Evolutionary conservation across 23 red algal genomes (phyloP), one percentile per base, ranked within the genome.

Genomic region (Porphyridium purpureum): DNA sequence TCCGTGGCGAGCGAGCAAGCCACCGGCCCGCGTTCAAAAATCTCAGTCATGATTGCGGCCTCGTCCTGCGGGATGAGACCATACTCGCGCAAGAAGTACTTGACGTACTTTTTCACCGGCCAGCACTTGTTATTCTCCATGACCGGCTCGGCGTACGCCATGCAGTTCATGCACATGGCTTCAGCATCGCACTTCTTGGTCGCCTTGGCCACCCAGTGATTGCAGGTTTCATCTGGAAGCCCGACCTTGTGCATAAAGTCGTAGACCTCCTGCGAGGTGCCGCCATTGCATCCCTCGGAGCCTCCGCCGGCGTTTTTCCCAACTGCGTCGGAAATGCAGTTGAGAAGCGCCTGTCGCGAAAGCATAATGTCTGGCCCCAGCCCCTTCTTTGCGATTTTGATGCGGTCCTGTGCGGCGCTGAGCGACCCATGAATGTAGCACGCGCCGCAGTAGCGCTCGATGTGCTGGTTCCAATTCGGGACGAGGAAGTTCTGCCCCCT

Each of bases 181-280:
- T 17, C 11, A 11, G 38, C 38, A 17, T 44, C 38, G 38, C 38
- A 44, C 11, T 11, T 17, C 11, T 11, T 44, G 11, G 38, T 44
- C 38, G 11, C 38, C 38, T 44, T 44, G 17, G 38, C 38, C 38
- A 11, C 11, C 11, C 17, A 44, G 11, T 11, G 11, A 17, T 44
- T 44, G 17, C 38, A 44, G 38, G 38, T 44, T 44, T 44, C 38
- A 44, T 44, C 38, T 17, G 38, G 38, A 44, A 44, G 38, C 11
- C 38, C 38, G 17, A 44, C 17, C 11, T 44, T 17, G 17, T 44
- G 38, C 38, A 44, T 44, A 17, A 11, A 44, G 11, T 17, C 17
- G 38, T 44, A 44, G 11, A 44, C 38, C 11, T 44, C 38, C 11
- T 11, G 38, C 38, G 38, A 44, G 38, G 11, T 17, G 11, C 38